A percentile compares a stretch with the other conserved stretches of the same genome.
Conservation (phyloP, 2,329 filamentous ascomycete species). For the Trichophyton schoenleinii region DNA sequence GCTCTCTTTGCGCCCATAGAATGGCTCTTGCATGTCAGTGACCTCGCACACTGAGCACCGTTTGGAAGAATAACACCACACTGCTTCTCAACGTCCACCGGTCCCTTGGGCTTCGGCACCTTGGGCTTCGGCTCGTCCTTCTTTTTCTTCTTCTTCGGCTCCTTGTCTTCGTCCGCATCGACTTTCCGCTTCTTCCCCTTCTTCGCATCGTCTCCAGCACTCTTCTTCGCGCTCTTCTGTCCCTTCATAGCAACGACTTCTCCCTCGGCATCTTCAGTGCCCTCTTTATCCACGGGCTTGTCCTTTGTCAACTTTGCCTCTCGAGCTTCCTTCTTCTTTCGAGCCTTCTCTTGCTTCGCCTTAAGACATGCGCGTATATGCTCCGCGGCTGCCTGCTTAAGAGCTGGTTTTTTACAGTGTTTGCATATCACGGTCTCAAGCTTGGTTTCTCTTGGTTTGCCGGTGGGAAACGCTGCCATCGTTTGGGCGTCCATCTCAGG, state of each 20-base stretch:
- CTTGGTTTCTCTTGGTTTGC: constrained; percentile 66
- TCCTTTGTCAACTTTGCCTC: constrained; percentile 54
- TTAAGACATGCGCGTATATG: constrained; percentile 77
- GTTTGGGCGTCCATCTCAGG: constrained; percentile 59
- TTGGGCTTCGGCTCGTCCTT: constrained; percentile 84
- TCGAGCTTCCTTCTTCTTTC: constrained; percentile 61
- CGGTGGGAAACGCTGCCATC: constrained; percentile 67
- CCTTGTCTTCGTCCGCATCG: constrained; percentile 60
- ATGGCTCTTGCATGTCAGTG: constrained; percentile 85
- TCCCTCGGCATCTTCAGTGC: constrained; percentile 29
- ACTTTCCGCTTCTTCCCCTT: constrained; percentile 71
- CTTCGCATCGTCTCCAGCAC: constrained; percentile 44
- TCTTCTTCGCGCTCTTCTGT: constrained; percentile 57
- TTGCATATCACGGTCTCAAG: constrained; percentile 77
- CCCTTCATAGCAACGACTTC: constrained; percentile 35
- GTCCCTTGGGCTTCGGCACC: constrained; percentile 72
- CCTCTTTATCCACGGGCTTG: constrained; percentile 34
- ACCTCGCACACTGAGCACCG: constrained; percentile 74
- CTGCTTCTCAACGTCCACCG: constrained; percentile 87
- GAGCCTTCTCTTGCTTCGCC: constrained; percentile 70
- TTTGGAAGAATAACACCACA: constrained; percentile 80
- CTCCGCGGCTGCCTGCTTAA: constrained; percentile 59
- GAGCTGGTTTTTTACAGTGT: constrained; percentile 81
- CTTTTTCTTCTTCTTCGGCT: constrained; percentile 82
- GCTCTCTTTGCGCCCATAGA: constrained; percentile 89